Base-by-base conservation (phyloP, 78 protist genomes). In the Dictyostelium intermedium region DNA sequence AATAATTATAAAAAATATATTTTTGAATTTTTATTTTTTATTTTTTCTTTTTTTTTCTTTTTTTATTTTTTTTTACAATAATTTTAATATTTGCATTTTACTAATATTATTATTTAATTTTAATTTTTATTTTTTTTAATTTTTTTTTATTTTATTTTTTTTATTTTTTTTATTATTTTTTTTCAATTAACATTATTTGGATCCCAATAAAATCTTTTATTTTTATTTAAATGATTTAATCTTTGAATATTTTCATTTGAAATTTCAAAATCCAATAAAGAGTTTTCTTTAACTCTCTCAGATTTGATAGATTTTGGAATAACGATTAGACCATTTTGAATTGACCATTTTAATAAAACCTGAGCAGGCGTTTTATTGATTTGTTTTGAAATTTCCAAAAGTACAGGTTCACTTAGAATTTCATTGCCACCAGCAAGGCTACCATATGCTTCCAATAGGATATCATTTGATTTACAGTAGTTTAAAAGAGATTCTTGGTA, bases 271-370 rank as follows among this genome's bases (percentile, higher is more conserved):
- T 82, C 85, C 34, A 61, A 84, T 3, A 73, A 1, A 2, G 92
- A 69, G 70, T 94, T 94, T 56, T 94, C 93, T 39, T 43, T 66
- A 11, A 94, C 79, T 94, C 96, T 94, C 6, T 78, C 82, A 10
- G 69, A 16, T 47, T 85, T 85, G 2, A 34, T 81, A 30, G 93
- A 85, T 83, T 94, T 94, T 81, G 96, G 93, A 74, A 94, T 86
- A 1, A 94, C 83, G 6, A 61, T 53, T 34, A 41, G 23, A 45
- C 32, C 47, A 43, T 89, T 89, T 89, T 89, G 93, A 80, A 89
- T 89, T 14, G 93, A 91, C 96, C 96, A 92, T 53, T 83, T 41
- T 37, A 92, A 70, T 43, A 92, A 92, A 3, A 92, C 47, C 56
- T 92, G 96, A 18, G 92, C 27, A 8, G 56, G 34, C 18, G 91